phyloP scores from a whole-genome alignment of 352 stramenopile species.

The Globisporangium megalacanthum region DNA sequence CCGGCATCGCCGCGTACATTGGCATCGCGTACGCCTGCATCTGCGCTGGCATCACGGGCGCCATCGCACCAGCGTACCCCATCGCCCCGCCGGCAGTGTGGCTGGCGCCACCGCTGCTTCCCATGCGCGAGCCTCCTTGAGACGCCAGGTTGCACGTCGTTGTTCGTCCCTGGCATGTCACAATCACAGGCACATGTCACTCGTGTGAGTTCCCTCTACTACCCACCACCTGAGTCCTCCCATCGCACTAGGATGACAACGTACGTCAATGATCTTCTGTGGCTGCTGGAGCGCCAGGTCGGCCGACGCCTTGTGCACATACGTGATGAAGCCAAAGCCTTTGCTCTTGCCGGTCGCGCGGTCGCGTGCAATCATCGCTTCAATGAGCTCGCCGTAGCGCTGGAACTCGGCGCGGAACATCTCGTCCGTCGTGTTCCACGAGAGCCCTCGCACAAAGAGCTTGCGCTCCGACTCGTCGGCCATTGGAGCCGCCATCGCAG shows the following conservation, averaged over 20 bases:
- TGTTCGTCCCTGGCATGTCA: constrained; percentile 29
- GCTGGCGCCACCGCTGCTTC: neutral
- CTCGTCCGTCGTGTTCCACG: constrained; percentile 49
- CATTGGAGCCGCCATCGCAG: constrained; percentile 1
- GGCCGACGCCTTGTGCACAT: constrained; percentile 34
- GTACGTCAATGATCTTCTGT: constrained; percentile 62
- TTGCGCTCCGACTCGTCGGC: constrained; percentile 45
- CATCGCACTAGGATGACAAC: constrained; percentile 4
- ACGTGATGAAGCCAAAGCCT: constrained; percentile 70
- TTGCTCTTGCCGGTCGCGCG: constrained; percentile 55
- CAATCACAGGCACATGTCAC: neutral
- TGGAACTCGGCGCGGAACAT: constrained; percentile 49
- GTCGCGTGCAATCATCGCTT: constrained; percentile 39
- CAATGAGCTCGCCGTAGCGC: constrained; percentile 60
- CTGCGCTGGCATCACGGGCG: constrained; percentile 15
- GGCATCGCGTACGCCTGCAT: constrained; percentile 22
- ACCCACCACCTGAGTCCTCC: too few relatives aligned
- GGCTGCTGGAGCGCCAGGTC: constrained; percentile 49
- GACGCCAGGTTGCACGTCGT: constrained; percentile 60
- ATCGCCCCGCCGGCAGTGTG: constrained; percentile 8
- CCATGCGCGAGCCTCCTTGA: constrained; percentile 16
- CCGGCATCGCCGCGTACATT: constrained; percentile 24
- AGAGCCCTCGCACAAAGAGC: constrained; percentile 55
- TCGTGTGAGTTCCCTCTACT: neutral
- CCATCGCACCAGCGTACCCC: constrained; percentile 13